phyloP scores from a whole-genome alignment of 495 filamentous ascomycete species.

The Aspergillus sclerotiicarbonarius region DNA sequence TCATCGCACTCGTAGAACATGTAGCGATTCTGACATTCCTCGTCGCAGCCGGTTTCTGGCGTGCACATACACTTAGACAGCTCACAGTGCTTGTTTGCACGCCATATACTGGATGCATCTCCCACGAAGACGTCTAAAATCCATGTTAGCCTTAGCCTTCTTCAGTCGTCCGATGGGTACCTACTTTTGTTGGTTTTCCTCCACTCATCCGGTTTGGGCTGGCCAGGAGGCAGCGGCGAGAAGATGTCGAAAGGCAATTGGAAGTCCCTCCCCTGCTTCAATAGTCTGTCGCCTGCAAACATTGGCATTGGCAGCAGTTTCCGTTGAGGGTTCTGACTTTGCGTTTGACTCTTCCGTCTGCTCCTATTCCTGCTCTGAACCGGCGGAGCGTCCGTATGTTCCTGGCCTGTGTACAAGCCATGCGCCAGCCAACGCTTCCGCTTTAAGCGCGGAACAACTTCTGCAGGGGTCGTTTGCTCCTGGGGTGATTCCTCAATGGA shows the following conservation, averaged over 20 bases:
- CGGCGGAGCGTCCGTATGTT: slow-evolving; percentile 60
- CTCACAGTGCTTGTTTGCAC: slow-evolving; percentile 69
- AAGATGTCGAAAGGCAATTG: slow-evolving; percentile 87
- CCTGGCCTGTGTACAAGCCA: slow-evolving; percentile 88
- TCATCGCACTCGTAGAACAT: slow-evolving; percentile 98
- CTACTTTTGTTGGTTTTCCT: slow-evolving; percentile 85
- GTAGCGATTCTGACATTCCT: slow-evolving; percentile 86
- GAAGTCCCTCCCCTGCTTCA: slow-evolving; percentile 72
- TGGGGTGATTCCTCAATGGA: slow-evolving; percentile 32
- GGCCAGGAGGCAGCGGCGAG: slow-evolving; percentile 76
- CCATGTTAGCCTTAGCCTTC: slow-evolving; percentile 18
- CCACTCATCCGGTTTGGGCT: slow-evolving; percentile 90
- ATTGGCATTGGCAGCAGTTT: slow-evolving; percentile 63
- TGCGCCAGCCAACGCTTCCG: slow-evolving; percentile 73
- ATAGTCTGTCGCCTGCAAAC: slow-evolving; percentile 59
- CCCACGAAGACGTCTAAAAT: slow-evolving; percentile 83
- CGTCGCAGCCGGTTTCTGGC: slow-evolving; percentile 75
- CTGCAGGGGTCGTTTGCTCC: slow-evolving; percentile 35
- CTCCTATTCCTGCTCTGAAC: slow-evolving; percentile 61
- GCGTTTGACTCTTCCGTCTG: slow-evolving; percentile 42
- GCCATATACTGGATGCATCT: slow-evolving; percentile 82
- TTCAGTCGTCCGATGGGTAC: slow-evolving; percentile 18
- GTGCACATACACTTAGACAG: slow-evolving; percentile 79
- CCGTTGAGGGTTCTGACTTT: slow-evolving; percentile 41
- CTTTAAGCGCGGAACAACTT: slow-evolving; percentile 38